Evolutionary conservation across 2,329 filamentous ascomycete species (phyloP).

Genomic region (Nemania serpens): DNA sequence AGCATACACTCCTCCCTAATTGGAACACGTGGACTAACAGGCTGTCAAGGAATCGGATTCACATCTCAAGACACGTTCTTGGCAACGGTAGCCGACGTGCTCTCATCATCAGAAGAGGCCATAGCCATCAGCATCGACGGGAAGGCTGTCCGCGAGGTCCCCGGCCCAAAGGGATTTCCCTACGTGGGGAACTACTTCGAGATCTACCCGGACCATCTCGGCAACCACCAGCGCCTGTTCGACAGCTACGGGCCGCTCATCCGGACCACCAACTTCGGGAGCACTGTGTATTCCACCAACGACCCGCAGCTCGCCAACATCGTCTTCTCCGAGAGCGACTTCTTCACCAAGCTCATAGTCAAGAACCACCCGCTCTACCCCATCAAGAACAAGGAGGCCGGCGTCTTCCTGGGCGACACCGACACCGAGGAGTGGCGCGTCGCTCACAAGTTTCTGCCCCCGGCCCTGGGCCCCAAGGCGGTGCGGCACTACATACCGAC

Average conservation of each 20-base stretch:
- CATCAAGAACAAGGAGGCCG: slow-evolving; percentile 49
- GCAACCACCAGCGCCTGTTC: slow-evolving; percentile 60
- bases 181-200: slow-evolving; percentile 60
- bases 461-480: slow-evolving; percentile 62
- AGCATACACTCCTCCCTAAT: neutral
- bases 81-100: slow-evolving; percentile 43
- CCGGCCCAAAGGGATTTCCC: slow-evolving; percentile 53
- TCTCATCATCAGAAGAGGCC: slow-evolving; percentile 40
- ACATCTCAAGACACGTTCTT: slow-evolving; percentile 40
- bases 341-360: slow-evolving; percentile 58
- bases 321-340: slow-evolving; percentile 54
- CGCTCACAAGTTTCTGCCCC: slow-evolving; percentile 66
- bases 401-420: slow-evolving; percentile 56
- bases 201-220: slow-evolving; percentile 61
- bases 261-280: slow-evolving; percentile 58
- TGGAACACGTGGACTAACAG: neutral
- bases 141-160: slow-evolving; percentile 53
- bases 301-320: slow-evolving; percentile 52
- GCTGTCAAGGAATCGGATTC: slow-evolving; percentile 45
- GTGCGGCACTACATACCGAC: slow-evolving; percentile 63
- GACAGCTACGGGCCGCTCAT: slow-evolving; percentile 57
- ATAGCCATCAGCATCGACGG: slow-evolving; percentile 55
- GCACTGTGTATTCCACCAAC: slow-evolving; percentile 55
- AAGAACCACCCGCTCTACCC: slow-evolving; percentile 53
- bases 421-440: slow-evolving; percentile 54